Evolutionary conservation across 441 rosid species (phyloP), one percentile per base, ranked within the genome.

Genomic region (Jatropha podagrica): DNA sequence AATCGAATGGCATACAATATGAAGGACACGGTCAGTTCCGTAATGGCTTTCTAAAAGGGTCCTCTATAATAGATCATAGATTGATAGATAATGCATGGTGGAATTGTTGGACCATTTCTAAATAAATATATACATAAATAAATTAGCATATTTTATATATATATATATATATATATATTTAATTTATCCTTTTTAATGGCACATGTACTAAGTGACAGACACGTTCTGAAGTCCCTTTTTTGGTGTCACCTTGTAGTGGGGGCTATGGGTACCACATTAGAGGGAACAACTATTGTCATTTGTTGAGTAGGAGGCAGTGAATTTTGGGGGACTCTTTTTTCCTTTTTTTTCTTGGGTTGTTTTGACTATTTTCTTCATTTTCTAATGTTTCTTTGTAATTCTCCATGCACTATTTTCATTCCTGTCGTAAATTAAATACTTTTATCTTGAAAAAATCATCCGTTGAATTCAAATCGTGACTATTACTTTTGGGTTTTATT

Each of bases 221-320:
- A 78, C 61, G 68, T 65, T 72, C 63, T 61, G 54, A 13, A 69
- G n/a, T 69, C 10, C 10, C 10, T 4, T 3, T 65, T 56, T 42
- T 41, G 65, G 61, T 66, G 67, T 56, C 76, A 52, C 65, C 70
- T 32, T 3, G 17, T 69, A 71, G 71, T 69, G 73, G 71, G 78
- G 71, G 73, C 73, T 26, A 26, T 69, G 64, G 81, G 73, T 75
- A 79, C 81, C 87, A 78, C 81, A 66, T 23, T 65, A 52, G 70
- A 79, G 81, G 83, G 80, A 85, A 83, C 85, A 78, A 46, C 61
- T 64, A 23, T 76, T 37, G 73, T 76, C 76, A 32, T 79, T 69
- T 52, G 68, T 37, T 60, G 64, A 69, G 72, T 61, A n/a, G 6
- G 0, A 20, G 68, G 1, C 13, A 7, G 37, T 58, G 37, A 23